A percentile compares a stretch with the other conserved stretches of the same genome.
These are phyloP conservation scores for Rhodomyrtus tomentosa DNA, from an alignment of 345 rosid genomes.

Conservation along the genomic window DNA sequence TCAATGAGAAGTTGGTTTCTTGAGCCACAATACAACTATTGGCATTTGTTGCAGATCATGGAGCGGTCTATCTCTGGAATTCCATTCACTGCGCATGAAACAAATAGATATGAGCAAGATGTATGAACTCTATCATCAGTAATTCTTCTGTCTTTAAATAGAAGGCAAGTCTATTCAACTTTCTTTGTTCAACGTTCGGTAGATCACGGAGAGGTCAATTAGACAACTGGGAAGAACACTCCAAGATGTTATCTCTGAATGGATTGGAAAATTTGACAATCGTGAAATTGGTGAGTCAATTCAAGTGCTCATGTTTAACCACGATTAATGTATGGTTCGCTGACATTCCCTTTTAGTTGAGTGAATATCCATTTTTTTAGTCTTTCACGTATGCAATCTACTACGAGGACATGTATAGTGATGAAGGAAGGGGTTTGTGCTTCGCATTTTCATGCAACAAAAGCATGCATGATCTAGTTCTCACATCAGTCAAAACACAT, in stretches of 20 bases:
- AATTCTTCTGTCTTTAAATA: neutral
- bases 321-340: neutral
- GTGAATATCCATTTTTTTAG: neutral
- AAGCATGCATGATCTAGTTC: neutral
- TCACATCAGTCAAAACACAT: neutral
- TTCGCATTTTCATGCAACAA: neutral
- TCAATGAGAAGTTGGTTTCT: neutral
- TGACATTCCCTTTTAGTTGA: neutral
- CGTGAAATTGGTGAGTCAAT: constrained; percentile 55
- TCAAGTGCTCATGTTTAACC: neutral
- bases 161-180: neutral
- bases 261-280: constrained; percentile 46
- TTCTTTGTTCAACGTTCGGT: constrained; percentile 1
- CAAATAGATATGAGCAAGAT: constrained; percentile 75
- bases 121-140: constrained; percentile 21
- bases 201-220: constrained; percentile 79
- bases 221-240: constrained; percentile 47
- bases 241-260: constrained; percentile 59
- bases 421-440: neutral
- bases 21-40: neutral
- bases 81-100: constrained; percentile 64
- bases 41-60: constrained; percentile 35
- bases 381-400: neutral
- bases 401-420: neutral
- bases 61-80: constrained; percentile 46